These are phyloP conservation scores for Hypoxylon sp. DNA, from an alignment of 2,329 filamentous ascomycete species.

Conservation along the genomic window DNA sequence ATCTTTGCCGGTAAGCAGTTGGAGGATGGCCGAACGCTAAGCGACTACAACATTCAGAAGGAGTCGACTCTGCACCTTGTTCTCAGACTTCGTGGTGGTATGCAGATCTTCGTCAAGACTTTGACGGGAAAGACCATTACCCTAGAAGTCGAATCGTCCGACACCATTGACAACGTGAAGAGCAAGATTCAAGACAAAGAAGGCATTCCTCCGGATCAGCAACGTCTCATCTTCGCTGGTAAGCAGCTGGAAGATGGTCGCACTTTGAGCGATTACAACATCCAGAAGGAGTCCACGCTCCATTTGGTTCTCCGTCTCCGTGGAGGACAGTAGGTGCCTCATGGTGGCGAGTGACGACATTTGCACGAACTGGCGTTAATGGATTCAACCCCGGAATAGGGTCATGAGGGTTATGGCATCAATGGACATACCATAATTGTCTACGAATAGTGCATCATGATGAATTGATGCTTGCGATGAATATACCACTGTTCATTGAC, in stretches of 20 bases:
- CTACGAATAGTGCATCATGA: conserved; percentile 23
- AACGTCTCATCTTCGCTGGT: conserved; percentile 78
- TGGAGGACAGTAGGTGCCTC: conserved; percentile 69
- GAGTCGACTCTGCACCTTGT: conserved; percentile 87
- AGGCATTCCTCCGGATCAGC: conserved; percentile 78
- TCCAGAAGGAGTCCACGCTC: conserved; percentile 83
- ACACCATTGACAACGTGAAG: conserved; percentile 81
- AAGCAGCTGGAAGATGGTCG: conserved; percentile 83
- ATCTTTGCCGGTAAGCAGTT: conserved; percentile 96
- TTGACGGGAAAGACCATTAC: conserved; percentile 80
- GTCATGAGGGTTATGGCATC: conserved; percentile 34
- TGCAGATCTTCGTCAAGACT: conserved; percentile 82
- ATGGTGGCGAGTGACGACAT: conserved; percentile 45
- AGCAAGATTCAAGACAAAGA: conserved; percentile 81
- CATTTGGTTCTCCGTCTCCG: conserved; percentile 80
- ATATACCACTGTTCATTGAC: conserved; percentile 35
- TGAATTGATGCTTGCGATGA: conserved; percentile 35
- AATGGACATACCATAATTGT: conserved; percentile 39
- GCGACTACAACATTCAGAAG: conserved; percentile 98
- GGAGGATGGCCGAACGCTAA: conserved; percentile 90
- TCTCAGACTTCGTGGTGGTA: conserved; percentile 84
- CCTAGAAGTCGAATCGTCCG: conserved; percentile 76
- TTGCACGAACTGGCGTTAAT: conserved; percentile 52
- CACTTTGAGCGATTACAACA: conserved; percentile 90
- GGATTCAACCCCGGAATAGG: conserved; percentile 40